Percentiles rank a stretch among this genome's conserved stretches.
These are phyloP conservation scores for Saccharomyces hybrid DNA, from an alignment of 1,139 yeast genomes.

Conservation along the genomic window DNA sequence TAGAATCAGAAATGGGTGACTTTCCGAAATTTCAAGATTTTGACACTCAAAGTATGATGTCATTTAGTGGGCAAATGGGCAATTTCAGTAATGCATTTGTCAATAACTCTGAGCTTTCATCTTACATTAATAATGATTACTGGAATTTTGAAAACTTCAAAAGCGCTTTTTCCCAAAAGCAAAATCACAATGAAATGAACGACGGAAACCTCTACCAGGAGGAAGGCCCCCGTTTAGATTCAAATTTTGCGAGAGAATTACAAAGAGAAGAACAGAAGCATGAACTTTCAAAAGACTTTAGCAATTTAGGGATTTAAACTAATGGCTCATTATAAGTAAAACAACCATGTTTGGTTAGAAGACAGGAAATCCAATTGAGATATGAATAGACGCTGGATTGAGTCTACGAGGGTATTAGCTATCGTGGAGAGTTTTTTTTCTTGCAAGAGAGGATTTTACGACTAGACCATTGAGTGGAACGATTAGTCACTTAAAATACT, in stretches of 20 bases:
- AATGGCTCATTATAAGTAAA: too few species aligned
- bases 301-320: not conserved
- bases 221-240: slow-evolving; percentile 6
- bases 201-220: slow-evolving; percentile 7
- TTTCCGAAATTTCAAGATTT: slow-evolving; percentile 31
- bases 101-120: slow-evolving; percentile 28
- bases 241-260: slow-evolving; percentile 13
- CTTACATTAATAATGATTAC: slow-evolving; percentile 28
- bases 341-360: too few species aligned
- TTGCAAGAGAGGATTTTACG: too few species aligned
- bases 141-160: slow-evolving; percentile 18
- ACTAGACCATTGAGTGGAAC: too few species aligned
- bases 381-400: too few species aligned
- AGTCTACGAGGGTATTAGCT: too few species aligned
- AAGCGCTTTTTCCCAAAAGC: not conserved
- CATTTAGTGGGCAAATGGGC: slow-evolving; percentile 33
- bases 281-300: not conserved
- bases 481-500: too few species aligned
- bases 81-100: slow-evolving; percentile 24
- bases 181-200: not conserved
- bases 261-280: slow-evolving; percentile 5
- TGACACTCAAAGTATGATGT: slow-evolving; percentile 45
- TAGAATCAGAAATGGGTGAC: slow-evolving; percentile 18
- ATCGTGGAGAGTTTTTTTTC: too few species aligned
- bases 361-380: too few species aligned